A percentile compares a stretch with the other conserved stretches of the same genome.
These are phyloP conservation scores for Mallotus nudiflorus DNA, from an alignment of 345 rosid genomes.

Conservation along the genomic window DNA sequence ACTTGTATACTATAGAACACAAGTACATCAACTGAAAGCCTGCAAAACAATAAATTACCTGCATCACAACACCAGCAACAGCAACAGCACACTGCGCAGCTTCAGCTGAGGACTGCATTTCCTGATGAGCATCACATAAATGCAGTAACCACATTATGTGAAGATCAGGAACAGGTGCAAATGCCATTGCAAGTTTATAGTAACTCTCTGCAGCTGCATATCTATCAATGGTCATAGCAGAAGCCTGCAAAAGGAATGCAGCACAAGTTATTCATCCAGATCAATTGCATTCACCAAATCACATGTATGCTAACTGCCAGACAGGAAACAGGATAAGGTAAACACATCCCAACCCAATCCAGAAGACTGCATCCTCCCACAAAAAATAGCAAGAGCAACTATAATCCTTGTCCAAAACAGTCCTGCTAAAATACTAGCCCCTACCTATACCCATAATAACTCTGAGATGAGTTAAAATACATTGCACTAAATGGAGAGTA, in stretches of 20 bases:
- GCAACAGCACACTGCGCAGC: constrained; percentile 98
- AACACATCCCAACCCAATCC: neutral
- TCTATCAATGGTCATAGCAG: constrained; percentile 84
- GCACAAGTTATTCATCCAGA: constrained; percentile 5
- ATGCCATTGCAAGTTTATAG: constrained; percentile 97
- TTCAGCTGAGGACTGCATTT: constrained; percentile 99
- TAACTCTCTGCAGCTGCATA: constrained; percentile 98
- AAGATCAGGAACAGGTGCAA: constrained; percentile 99
- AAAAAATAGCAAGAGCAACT: neutral
- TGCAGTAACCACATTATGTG: constrained; percentile 99
- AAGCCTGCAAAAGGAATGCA: constrained; percentile 49
- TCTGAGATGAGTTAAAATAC: neutral
- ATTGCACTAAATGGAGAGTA: neutral
- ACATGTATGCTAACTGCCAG: neutral
- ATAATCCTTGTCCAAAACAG: neutral
- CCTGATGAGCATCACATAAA: constrained; percentile 99
- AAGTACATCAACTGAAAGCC: neutral
- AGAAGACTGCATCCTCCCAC: neutral
- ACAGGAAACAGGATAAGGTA: neutral
- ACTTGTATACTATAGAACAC: neutral
- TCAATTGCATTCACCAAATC: neutral
- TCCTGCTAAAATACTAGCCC: neutral
- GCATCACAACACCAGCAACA: constrained; percentile 94
- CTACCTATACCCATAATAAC: neutral
- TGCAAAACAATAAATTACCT: constrained; percentile 42